A percentile compares a stretch with the other conserved stretches of the same genome.
Conservation (phyloP, 257 asterid genomes). For the Forsythia suspensa region DNA sequence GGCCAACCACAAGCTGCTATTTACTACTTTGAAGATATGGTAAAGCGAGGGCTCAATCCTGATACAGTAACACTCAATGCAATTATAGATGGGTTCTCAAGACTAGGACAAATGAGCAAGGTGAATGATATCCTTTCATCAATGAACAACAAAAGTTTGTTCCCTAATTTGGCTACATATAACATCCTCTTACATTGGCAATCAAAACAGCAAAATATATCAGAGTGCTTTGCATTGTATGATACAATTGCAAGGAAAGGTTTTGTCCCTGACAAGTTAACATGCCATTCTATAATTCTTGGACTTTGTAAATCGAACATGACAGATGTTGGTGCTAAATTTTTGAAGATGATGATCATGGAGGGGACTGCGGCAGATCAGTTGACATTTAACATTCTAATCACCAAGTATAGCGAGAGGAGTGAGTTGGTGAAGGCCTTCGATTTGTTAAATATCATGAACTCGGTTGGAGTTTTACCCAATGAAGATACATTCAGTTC, state of each 20-base stretch:
- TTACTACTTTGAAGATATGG: slow-evolving; percentile 59
- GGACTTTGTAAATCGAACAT: slow-evolving; percentile 61
- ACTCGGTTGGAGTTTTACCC: slow-evolving; percentile 42
- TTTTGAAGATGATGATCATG: slow-evolving; percentile 60
- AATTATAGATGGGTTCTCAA: slow-evolving; percentile 69
- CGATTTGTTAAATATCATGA: slow-evolving; percentile 63
- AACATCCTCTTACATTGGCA: slow-evolving; percentile 77
- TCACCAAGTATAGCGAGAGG: slow-evolving; percentile 49
- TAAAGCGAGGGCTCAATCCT: slow-evolving; percentile 40
- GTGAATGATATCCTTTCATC: slow-evolving; percentile 35
- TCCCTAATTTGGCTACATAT: slow-evolving; percentile 66
- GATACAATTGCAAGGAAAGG: slow-evolving; percentile 50
- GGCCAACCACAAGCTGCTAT: slow-evolving; percentile 65
- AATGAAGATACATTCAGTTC: slow-evolving; percentile 52
- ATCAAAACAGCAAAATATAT: slow-evolving; percentile 42
- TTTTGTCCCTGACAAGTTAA: slow-evolving; percentile 62
- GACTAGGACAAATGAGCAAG: slow-evolving; percentile 50
- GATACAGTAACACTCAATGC: slow-evolving; percentile 66
- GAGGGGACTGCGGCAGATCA: slow-evolving; percentile 57
- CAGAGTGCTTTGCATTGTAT: slow-evolving; percentile 53
- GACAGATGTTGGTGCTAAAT: slow-evolving; percentile 67
- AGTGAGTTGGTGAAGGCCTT: slow-evolving; percentile 63
- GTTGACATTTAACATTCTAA: slow-evolving; percentile 64
- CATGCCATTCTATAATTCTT: slow-evolving; percentile 64
- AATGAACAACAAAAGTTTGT: slow-evolving; percentile 35